Percentiles rank a stretch among this genome's conserved stretches.
These are phyloP conservation scores for Saksenaea vasiformis DNA, from an alignment of 371 early-diverging fungal genomes.

Conservation along the genomic window DNA sequence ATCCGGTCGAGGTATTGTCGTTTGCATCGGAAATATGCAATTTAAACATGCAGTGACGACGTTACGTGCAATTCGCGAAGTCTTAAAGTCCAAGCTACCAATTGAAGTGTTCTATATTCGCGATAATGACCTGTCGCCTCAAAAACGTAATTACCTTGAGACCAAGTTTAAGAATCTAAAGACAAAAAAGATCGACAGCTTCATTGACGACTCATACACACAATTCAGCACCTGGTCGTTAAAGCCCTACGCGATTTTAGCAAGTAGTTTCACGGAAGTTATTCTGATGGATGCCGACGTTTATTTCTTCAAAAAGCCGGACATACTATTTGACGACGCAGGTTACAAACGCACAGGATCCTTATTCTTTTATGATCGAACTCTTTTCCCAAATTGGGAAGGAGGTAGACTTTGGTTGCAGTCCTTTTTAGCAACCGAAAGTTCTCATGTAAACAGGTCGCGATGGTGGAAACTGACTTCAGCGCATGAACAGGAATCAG, in stretches of 20 bases:
- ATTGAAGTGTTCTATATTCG: slow-evolving; percentile 69
- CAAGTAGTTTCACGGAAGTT: slow-evolving; percentile 56
- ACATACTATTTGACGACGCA: slow-evolving; percentile 40
- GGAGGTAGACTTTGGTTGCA: slow-evolving; percentile 35
- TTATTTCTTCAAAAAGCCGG: slow-evolving; percentile 64
- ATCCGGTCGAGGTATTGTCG: slow-evolving; percentile 25
- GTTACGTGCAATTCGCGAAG: slow-evolving; percentile 34
- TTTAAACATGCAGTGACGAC: slow-evolving; percentile 29
- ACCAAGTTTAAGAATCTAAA: slow-evolving; percentile 32
- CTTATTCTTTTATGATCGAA: slow-evolving; percentile 62
- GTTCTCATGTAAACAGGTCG: slow-evolving; percentile 20
- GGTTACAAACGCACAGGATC: slow-evolving; percentile 50
- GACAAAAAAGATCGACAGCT: slow-evolving; percentile 39
- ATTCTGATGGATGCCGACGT: slow-evolving; percentile 71
- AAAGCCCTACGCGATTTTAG: slow-evolving; percentile 62
- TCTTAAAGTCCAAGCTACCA: slow-evolving; percentile 56
- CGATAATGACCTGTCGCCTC: slow-evolving; percentile 47
- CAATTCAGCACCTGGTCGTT: slow-evolving; percentile 55
- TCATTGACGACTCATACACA: slow-evolving; percentile 40
- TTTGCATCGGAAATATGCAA: slow-evolving; percentile 33
- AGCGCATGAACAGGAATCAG: slow-evolving; percentile 56
- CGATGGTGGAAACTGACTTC: slow-evolving; percentile 31
- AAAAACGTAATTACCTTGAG: slow-evolving; percentile 31
- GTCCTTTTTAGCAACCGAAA: slow-evolving; percentile 31
- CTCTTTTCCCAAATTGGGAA: slow-evolving; percentile 32